Evolutionary conservation across 2,329 filamentous ascomycete species (phyloP).

Genomic region (Dactylonectria macrodidyma): DNA sequence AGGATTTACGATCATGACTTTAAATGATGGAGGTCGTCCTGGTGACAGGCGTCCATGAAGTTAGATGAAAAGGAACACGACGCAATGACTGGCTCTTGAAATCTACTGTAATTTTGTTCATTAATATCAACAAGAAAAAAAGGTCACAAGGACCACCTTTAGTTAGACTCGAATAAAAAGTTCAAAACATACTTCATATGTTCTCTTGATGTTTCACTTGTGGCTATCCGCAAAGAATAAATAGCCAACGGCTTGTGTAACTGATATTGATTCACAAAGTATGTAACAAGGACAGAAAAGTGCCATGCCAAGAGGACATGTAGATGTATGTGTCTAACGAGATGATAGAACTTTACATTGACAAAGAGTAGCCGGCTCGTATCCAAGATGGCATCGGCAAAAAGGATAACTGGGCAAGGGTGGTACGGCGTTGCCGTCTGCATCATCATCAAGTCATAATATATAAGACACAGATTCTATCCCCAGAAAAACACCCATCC

Average conservation of each 20-base stretch:
- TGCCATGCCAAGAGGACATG: too few species aligned
- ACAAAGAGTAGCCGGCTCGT: too few species aligned
- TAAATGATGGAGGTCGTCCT: not conserved
- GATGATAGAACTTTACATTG: too few species aligned
- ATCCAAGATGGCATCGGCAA: too few species aligned
- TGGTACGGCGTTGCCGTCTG: not conserved
- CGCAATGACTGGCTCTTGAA: slow-evolving; percentile 10
- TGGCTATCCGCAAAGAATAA: too few species aligned
- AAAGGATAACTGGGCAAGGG: too few species aligned
- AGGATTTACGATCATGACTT: not conserved
- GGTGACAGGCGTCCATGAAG: slow-evolving; percentile 1
- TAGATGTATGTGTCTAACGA: too few species aligned
- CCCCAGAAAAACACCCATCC: not conserved
- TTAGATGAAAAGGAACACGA: slow-evolving; percentile 12
- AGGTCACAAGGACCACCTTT: not conserved
- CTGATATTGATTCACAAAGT: too few species aligned
- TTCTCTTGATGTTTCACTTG: not conserved
- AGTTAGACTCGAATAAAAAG: not conserved
- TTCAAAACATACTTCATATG: not conserved
- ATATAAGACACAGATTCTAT: not conserved
- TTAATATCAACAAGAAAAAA: slow-evolving; percentile 10
- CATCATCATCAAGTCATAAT: not conserved
- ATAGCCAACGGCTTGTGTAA: too few species aligned
- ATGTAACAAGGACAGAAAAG: too few species aligned
- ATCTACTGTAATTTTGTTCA: slow-evolving; percentile 10